Percentiles rank a stretch among this genome's conserved stretches.
Evolutionary conservation across 2,329 filamentous ascomycete genomes (phyloP).

Genomic region (Trichoderma gracile): DNA sequence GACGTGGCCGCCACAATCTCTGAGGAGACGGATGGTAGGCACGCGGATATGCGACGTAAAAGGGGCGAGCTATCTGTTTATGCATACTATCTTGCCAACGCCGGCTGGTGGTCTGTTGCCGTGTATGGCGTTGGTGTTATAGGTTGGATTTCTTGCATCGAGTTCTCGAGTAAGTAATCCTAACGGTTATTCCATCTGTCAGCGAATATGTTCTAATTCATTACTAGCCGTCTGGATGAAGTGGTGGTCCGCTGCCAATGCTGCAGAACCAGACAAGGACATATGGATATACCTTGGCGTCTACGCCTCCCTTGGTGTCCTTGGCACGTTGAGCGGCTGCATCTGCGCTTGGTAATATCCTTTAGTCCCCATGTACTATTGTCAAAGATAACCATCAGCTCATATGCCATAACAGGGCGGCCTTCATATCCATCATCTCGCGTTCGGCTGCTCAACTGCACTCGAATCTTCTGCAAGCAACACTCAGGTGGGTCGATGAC

Average conservation of each 20-base stretch:
- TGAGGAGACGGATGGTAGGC: slow-evolving; percentile 14
- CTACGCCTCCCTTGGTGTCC: slow-evolving; percentile 13
- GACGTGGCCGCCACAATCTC: background rate
- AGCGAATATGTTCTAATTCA: too few species aligned
- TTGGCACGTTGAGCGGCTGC: background rate
- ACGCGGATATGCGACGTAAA: slow-evolving; percentile 21
- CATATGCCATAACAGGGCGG: background rate
- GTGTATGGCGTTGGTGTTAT: background rate
- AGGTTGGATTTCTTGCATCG: slow-evolving; percentile 21
- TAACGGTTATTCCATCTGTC: background rate
- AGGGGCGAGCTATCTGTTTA: slow-evolving; percentile 23
- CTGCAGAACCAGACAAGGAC: slow-evolving; percentile 15
- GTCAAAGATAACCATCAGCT: background rate
- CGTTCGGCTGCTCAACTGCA: slow-evolving; percentile 11
- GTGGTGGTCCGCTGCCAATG: slow-evolving; percentile 25
- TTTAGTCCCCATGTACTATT: rapidly evolving
- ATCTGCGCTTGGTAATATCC: slow-evolving; percentile 11
- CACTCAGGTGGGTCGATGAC: slow-evolving; percentile 3
- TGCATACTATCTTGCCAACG: slow-evolving; percentile 16
- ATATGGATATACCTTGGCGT: slow-evolving; percentile 20
- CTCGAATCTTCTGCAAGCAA: slow-evolving; percentile 5
- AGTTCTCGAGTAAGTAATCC: slow-evolving; percentile 18
- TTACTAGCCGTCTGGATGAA: slow-evolving; percentile 21
- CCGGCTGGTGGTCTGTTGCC: slow-evolving; percentile 13
- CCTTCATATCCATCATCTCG: slow-evolving; percentile 19